A percentile compares a stretch with the other conserved stretches of the same genome.
Evolutionary conservation across 495 filamentous ascomycete genomes (phyloP).

Genomic region (Aspergillus kassunensis): DNA sequence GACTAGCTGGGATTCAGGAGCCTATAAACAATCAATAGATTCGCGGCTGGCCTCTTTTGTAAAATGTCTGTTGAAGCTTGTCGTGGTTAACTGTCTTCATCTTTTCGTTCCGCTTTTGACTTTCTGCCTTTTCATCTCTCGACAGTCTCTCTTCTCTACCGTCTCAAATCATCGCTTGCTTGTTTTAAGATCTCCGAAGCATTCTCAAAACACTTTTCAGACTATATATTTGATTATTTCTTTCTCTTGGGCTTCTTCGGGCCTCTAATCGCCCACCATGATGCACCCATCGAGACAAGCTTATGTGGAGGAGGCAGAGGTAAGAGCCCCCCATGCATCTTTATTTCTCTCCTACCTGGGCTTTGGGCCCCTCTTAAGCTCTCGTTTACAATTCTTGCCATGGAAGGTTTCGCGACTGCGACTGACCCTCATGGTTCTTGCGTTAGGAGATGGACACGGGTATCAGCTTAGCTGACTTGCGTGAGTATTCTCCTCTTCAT

Average conservation of each 20-base stretch:
- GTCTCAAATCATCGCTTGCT: not conserved
- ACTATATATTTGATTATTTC: no score
- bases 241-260: conserved; percentile 1
- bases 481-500: conserved; percentile 46
- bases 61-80: not conserved
- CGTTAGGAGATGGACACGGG: conserved; percentile 59
- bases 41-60: no score
- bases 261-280: conserved; percentile 40
- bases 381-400: conserved; percentile 18
- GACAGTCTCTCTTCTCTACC: not conserved
- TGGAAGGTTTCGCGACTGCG: not conserved
- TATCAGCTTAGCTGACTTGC: conserved; percentile 75
- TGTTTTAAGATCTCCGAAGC: no score
- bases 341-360: not conserved
- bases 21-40: no score
- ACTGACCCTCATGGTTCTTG: conserved; percentile 23
- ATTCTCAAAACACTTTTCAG: no score
- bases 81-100: not conserved
- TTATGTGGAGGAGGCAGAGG: conserved; percentile 90
- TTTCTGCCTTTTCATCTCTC: conserved; percentile 8
- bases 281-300: conserved; percentile 92
- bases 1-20: no score
- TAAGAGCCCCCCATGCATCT: conserved; percentile 40
- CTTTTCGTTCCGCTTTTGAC: conserved; percentile 13
- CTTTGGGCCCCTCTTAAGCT: conserved; percentile 16